Evolutionary conservation across 371 early-diverging fungal genomes (phyloP).

Genomic region (Mucor indicus): DNA sequence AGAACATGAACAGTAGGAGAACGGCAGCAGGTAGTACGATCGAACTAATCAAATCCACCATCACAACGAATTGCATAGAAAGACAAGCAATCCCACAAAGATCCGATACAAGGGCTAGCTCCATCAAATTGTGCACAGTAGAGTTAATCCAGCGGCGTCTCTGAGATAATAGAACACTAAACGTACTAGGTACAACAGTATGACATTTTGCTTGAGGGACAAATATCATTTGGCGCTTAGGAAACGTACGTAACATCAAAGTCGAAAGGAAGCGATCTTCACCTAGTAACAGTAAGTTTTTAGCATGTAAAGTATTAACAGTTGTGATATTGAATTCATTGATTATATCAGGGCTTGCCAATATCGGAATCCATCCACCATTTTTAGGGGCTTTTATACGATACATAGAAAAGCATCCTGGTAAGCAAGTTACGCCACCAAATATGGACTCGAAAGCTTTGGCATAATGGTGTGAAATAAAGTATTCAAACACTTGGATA

Average conservation of each 20-base stretch:
- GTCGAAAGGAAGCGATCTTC: constrained; percentile 96
- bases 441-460: constrained; percentile 95
- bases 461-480: constrained; percentile 89
- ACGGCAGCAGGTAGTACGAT: constrained; percentile 80
- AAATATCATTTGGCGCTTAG: constrained; percentile 87
- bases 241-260: constrained; percentile 90
- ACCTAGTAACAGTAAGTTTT: constrained; percentile 90
- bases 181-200: constrained; percentile 79
- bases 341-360: constrained; percentile 86
- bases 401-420: constrained; percentile 95
- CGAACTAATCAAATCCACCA: constrained; percentile 84
- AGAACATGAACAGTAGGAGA: constrained; percentile 56
- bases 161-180: constrained; percentile 77
- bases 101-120: constrained; percentile 75
- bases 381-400: constrained; percentile 69
- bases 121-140: constrained; percentile 84
- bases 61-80: constrained; percentile 86
- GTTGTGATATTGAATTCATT: constrained; percentile 85
- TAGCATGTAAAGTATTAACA: constrained; percentile 91
- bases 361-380: constrained; percentile 68
- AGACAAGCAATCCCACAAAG: constrained; percentile 87
- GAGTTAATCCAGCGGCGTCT: constrained; percentile 91
- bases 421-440: constrained; percentile 96
- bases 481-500: constrained; percentile 97
- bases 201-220: constrained; percentile 85